Percentiles rank a stretch among this genome's conserved stretches.
Conservation (phyloP, 768 basidiomycete genomes). For the Dictyophora rubrovolvata region DNA sequence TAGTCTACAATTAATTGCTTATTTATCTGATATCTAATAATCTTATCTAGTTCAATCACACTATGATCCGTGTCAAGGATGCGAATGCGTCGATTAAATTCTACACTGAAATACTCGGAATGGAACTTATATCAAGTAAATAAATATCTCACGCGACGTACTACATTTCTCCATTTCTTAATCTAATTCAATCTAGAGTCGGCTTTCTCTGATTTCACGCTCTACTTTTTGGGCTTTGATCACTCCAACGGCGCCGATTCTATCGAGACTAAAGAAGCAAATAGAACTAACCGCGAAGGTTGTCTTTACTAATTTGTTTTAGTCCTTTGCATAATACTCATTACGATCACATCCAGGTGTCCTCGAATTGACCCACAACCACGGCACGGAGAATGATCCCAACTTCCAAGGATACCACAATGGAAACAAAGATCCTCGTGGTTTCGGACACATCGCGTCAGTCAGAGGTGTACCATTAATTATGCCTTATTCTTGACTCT, state of each 20-base stretch:
- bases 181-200: constrained; percentile 31
- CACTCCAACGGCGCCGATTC: constrained; percentile 35
- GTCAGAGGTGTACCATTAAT: not conserved
- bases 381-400: constrained; percentile 77
- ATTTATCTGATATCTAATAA: not conserved
- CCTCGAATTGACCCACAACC: constrained; percentile 81
- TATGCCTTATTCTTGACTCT: constrained; percentile 32
- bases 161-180: too few relatives aligned
- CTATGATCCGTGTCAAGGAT: constrained; percentile 84
- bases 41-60: constrained; percentile 61
- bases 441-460: constrained; percentile 15
- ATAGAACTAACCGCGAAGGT: constrained; percentile 61
- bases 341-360: constrained; percentile 36
- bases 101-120: constrained; percentile 68
- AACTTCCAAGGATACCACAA: constrained; percentile 72
- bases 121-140: constrained; percentile 59
- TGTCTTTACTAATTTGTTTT: constrained; percentile 3
- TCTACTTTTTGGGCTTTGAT: constrained; percentile 83
- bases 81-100: constrained; percentile 72
- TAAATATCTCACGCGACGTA: constrained; percentile 8
- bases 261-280: constrained; percentile 42
- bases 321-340: not conserved
- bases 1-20: not conserved
- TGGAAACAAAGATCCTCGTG: constrained; percentile 76
- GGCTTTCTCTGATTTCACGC: constrained; percentile 51